A percentile compares a stretch with the other conserved stretches of the same genome.
These are phyloP conservation scores for Pelargonium citronellum DNA, from an alignment of 441 rosid species.

Conservation along the genomic window DNA sequence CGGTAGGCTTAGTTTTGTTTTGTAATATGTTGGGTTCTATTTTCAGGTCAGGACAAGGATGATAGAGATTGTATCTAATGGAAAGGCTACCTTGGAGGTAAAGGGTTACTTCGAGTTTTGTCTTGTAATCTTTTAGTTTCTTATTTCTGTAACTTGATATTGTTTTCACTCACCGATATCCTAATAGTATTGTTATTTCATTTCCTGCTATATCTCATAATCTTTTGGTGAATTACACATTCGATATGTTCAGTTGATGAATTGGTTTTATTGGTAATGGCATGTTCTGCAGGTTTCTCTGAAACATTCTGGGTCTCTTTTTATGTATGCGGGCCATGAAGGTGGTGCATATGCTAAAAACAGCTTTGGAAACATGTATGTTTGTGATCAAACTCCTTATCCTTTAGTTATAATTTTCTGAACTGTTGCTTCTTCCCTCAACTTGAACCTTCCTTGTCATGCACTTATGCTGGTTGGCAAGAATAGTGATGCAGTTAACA, in stretches of 20 bases:
- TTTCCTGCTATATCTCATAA: neutral
- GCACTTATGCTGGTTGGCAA: constrained; percentile 6
- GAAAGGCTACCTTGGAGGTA: constrained; percentile 82
- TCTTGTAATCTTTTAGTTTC: neutral
- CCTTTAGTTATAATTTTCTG: neutral
- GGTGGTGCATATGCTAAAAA: constrained; percentile 99
- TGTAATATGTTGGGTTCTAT: constrained; percentile 16
- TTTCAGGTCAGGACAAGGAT: constrained; percentile 71
- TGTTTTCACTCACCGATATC: neutral
- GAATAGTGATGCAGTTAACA: constrained; percentile 11
- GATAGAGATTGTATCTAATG: constrained; percentile 82
- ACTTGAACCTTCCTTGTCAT: constrained; percentile 13
- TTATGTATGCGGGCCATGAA: constrained; percentile 82
- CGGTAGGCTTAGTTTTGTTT: constrained; percentile 8
- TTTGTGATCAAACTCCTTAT: constrained; percentile 11
- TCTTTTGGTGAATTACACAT: neutral
- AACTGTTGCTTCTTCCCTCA: neutral
- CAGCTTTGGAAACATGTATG: constrained; percentile 92
- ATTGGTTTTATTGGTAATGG: constrained; percentile 20
- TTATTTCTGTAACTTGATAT: neutral
- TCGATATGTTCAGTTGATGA: constrained; percentile 10
- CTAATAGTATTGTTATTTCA: neutral
- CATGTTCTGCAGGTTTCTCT: constrained; percentile 62
- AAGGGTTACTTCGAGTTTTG: constrained; percentile 13
- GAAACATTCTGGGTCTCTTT: constrained; percentile 96